These are phyloP conservation scores for Globisporangium nodosum DNA, from an alignment of 352 stramenopile genomes.

Conservation along the genomic window DNA sequence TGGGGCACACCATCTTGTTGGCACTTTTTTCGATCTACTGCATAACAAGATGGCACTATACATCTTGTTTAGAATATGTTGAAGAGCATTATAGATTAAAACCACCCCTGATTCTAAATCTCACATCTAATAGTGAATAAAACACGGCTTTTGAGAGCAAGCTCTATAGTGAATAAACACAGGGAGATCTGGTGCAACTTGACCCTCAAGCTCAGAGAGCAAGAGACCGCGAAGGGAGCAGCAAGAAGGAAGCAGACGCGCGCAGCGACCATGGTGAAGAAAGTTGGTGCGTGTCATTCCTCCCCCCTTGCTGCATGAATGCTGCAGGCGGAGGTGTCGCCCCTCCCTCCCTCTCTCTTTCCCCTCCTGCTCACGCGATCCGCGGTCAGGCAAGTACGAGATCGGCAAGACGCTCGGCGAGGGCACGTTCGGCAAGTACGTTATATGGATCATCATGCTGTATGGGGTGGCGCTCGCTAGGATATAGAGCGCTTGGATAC, in stretches of 20 bases:
- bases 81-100: too few relatives aligned
- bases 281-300: slow-evolving; percentile 34
- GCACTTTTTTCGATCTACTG: too few relatives aligned
- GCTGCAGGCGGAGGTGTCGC: not conserved
- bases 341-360: not conserved
- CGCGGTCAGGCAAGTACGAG: slow-evolving; percentile 92
- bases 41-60: too few relatives aligned
- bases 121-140: too few relatives aligned
- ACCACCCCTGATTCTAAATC: too few relatives aligned
- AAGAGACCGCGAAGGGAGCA: not conserved
- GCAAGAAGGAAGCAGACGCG: not conserved
- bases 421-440: slow-evolving; percentile 95
- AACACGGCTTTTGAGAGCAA: too few relatives aligned
- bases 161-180: not conserved
- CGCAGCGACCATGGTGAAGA: slow-evolving; percentile 38
- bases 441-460: not conserved
- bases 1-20: too few relatives aligned
- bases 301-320: not conserved
- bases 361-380: slow-evolving; percentile 7
- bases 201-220: not conserved
- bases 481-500: not conserved
- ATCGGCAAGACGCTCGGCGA: slow-evolving; percentile 95
- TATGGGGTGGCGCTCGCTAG: not conserved
- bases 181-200: not conserved
- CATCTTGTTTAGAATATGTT: too few relatives aligned